Percentiles rank a stretch among this genome's conserved stretches.
These are phyloP conservation scores for Kockovaella imperatae DNA, from an alignment of 768 basidiomycete genomes.

Conservation along the genomic window DNA sequence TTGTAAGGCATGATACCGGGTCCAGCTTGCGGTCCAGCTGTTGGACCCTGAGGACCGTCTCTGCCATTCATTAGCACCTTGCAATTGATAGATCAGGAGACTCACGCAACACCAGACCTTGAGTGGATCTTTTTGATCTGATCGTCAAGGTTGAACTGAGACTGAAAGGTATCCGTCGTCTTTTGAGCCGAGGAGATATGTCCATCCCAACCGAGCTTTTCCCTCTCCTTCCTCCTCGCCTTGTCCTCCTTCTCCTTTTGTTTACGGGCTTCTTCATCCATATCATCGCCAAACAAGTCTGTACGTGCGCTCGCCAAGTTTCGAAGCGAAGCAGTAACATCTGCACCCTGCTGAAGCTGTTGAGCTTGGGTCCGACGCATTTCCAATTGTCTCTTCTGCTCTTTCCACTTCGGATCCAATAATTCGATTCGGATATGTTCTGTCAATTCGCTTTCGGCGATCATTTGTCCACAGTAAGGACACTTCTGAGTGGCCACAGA, in stretches of 20 bases:
- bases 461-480: conserved; percentile 89
- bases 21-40: conserved; percentile 72
- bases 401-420: conserved; percentile 96
- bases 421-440: conserved; percentile 98
- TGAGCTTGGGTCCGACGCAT: conserved; percentile 63
- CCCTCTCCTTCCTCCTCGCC: conserved; percentile 72
- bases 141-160: conserved; percentile 89
- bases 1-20: conserved; percentile 48
- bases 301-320: conserved; percentile 91
- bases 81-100: conserved; percentile 11
- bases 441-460: conserved; percentile 87
- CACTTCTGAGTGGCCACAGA: conserved; percentile 71
- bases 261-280: conserved; percentile 74
- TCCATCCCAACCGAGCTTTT: conserved; percentile 97
- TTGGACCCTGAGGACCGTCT: conserved; percentile 42
- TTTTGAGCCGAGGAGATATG: conserved; percentile 89
- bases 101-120: conserved; percentile 48
- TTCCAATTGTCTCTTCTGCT: conserved; percentile 81
- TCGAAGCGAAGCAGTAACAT: conserved; percentile 86
- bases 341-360: conserved; percentile 53
- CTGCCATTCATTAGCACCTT: background rate
- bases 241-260: conserved; percentile 75
- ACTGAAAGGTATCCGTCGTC: conserved; percentile 87
- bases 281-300: conserved; percentile 92
- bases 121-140: conserved; percentile 96